phyloP scores from a whole-genome alignment of 2,329 filamentous ascomycete genomes.

The Colletotrichum aenigma region DNA sequence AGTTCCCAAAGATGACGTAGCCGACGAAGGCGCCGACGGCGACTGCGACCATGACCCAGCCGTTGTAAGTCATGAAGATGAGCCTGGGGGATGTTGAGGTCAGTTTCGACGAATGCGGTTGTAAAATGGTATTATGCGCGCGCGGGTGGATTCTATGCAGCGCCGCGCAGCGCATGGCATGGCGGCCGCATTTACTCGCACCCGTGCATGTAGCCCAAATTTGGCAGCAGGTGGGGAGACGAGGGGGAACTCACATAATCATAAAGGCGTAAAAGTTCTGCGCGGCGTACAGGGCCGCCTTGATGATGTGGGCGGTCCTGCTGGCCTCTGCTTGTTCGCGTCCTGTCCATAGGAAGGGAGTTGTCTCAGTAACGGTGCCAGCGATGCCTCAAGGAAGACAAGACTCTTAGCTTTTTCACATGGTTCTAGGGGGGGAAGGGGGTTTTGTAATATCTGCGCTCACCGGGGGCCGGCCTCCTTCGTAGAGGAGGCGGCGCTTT shows the following conservation, averaged over 20 bases:
- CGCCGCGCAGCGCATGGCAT: neutral
- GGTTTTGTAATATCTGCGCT: constrained; percentile 3
- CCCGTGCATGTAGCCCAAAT: neutral
- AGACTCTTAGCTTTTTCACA: constrained; percentile 24
- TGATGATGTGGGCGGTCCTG: constrained; percentile 75
- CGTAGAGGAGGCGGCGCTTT: constrained; percentile 7
- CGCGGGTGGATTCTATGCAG: neutral
- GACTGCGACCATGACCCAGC: constrained; percentile 94
- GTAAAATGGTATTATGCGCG: neutral
- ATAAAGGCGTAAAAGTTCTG: constrained; percentile 99
- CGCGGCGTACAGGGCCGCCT: constrained; percentile 83
- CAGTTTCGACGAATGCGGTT: neutral
- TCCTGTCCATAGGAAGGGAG: constrained; percentile 73
- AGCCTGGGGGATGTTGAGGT: constrained; percentile 65
- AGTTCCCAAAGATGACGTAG: constrained; percentile 80
- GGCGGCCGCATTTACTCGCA: neutral
- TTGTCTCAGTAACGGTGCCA: constrained; percentile 63
- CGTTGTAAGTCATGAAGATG: constrained; percentile 99
- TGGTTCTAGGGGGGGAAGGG: neutral
- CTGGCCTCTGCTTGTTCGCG: constrained; percentile 66
- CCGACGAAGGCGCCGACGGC: constrained; percentile 88
- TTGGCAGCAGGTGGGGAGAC: no score
- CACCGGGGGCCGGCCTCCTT: constrained; percentile 9
- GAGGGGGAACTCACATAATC: constrained; percentile 80
- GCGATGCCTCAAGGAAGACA: constrained; percentile 25